Conservation (phyloP, 352 stramenopile species). For the Pythium aphanidermatum region DNA sequence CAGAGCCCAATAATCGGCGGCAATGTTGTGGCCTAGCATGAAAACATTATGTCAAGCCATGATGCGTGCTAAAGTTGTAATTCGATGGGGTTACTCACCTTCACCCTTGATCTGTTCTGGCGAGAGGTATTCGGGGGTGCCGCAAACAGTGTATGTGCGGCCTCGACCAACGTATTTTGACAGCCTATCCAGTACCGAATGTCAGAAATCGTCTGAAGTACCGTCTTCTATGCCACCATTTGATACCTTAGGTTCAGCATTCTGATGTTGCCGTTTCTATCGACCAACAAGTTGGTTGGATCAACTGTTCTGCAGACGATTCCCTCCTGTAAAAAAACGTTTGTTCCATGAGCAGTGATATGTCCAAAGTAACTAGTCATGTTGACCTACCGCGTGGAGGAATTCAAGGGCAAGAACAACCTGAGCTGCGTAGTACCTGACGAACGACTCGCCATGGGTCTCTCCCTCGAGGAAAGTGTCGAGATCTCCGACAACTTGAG, state of each 20-base stretch:
- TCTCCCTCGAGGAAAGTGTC: constrained; percentile 72
- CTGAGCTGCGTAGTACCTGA: constrained; percentile 83
- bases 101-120: constrained; percentile 86
- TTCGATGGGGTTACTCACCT: constrained; percentile 23
- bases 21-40: constrained; percentile 67
- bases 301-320: constrained; percentile 77
- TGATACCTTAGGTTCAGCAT: constrained; percentile 79
- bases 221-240: background rate
- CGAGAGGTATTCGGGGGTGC: constrained; percentile 79
- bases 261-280: constrained; percentile 73
- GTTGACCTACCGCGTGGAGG: constrained; percentile 52
- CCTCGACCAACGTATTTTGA: constrained; percentile 83
- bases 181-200: too few relatives aligned
- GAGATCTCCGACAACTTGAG: constrained; percentile 75
- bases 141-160: constrained; percentile 82
- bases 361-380: background rate
- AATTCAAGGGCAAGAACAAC: constrained; percentile 78
- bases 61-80: background rate
- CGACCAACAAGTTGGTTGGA: constrained; percentile 74
- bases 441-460: constrained; percentile 65
- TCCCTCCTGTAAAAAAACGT: constrained; percentile 47
- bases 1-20: constrained; percentile 91
- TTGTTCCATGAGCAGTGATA: background rate
- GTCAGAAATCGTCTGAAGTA: background rate
- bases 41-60: background rate